A percentile compares a stretch with the other conserved stretches of the same genome.
These are phyloP conservation scores for Lodderomyces elongisporus DNA, from an alignment of 1,139 yeast genomes.

Conservation along the genomic window DNA sequence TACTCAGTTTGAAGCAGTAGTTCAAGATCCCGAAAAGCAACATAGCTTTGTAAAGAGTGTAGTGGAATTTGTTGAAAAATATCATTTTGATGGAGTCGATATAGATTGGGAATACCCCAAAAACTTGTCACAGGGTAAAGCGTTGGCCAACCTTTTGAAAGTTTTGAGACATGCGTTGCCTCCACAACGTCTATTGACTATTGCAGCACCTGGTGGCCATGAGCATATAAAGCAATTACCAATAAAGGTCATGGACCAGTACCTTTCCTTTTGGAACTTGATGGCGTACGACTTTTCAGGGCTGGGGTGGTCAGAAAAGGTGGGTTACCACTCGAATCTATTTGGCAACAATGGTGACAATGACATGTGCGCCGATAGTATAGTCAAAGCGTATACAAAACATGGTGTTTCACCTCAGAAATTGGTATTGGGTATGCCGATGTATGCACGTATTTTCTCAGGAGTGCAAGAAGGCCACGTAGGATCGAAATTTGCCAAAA, in stretches of 20 bases:
- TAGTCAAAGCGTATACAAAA: constrained; percentile 40
- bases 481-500: constrained; percentile 39
- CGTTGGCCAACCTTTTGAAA: constrained; percentile 42
- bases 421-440: constrained; percentile 82
- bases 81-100: constrained; percentile 86
- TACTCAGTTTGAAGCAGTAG: constrained; percentile 45
- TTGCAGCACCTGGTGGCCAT: constrained; percentile 73
- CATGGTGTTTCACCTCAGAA: constrained; percentile 46
- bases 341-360: constrained; percentile 42
- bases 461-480: constrained; percentile 31
- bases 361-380: constrained; percentile 42
- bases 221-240: constrained; percentile 41
- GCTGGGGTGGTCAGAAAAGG: constrained; percentile 54
- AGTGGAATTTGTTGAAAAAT: constrained; percentile 40
- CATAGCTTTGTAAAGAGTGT: constrained; percentile 48
- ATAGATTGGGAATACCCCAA: constrained; percentile 93
- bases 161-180: constrained; percentile 37
- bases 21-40: constrained; percentile 31
- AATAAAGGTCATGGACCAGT: constrained; percentile 49
- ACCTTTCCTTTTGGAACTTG: constrained; percentile 69
- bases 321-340: constrained; percentile 71
- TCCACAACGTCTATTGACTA: constrained; percentile 41
- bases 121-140: constrained; percentile 38
- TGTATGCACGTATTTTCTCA: constrained; percentile 71
- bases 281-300: constrained; percentile 92